Conservation (phyloP, 108 stramenopile genomes). For the Mayamaea pseudoterrestris region DNA sequence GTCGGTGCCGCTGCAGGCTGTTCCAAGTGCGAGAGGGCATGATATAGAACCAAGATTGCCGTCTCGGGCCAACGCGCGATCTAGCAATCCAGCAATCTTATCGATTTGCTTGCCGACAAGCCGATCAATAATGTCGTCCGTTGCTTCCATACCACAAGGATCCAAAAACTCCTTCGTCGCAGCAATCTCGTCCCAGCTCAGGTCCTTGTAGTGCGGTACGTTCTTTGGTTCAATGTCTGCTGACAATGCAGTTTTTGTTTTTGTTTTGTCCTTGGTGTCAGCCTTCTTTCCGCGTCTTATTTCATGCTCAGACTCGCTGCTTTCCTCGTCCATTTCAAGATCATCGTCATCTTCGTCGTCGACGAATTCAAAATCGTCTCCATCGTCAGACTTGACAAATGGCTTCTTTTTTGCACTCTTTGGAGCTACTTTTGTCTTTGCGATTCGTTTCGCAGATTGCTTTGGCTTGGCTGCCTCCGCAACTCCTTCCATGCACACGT, state of each 20-base stretch:
- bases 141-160: background rate
- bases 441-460: too few relatives aligned
- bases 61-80: slow-evolving; percentile 3
- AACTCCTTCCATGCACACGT: too few relatives aligned
- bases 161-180: background rate
- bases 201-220: background rate
- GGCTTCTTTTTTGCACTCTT: too few relatives aligned
- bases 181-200: background rate
- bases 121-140: background rate
- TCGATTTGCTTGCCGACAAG: background rate
- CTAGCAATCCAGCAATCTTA: slow-evolving; percentile 1
- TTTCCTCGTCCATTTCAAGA: too few relatives aligned
- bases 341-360: slow-evolving; percentile 5
- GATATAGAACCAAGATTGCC: slow-evolving; percentile 3
- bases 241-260: background rate
- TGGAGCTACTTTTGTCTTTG: too few relatives aligned
- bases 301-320: too few relatives aligned
- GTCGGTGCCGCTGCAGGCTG: slow-evolving; percentile 50
- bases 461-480: too few relatives aligned
- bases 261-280: background rate
- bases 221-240: background rate
- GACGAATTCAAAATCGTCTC: background rate
- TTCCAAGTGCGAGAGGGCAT: slow-evolving; percentile 22
- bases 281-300: too few relatives aligned
- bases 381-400: slow-evolving; percentile 2